Base-by-base conservation (phyloP, 192 early-diverging fungal genomes). In the Backusella parvicylindrica region DNA sequence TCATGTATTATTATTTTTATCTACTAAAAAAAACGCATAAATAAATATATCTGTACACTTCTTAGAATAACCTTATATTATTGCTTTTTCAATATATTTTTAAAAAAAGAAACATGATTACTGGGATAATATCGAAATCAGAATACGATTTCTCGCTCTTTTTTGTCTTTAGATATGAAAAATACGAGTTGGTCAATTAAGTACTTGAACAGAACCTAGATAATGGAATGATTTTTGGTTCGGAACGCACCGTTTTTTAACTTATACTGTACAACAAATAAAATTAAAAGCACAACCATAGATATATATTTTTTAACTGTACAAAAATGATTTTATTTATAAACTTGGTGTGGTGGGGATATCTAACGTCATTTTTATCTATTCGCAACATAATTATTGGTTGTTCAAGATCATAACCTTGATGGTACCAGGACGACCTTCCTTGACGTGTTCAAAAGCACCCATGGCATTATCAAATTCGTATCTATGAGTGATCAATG, bases 401-500 rank as follows among this genome's bases (percentile, higher is more conserved):
- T 68, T 36, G 18, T 68, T 35, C 30, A 72, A 60, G 28, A 85
- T 85, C 49, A 77, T 60, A 16, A 80, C 77, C 75, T 85, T 85
- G 75, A 85, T 81, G 40, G 79, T 76, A 64, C 76, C 76, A 31
- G 82, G 74, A 9, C 76, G 70, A 40, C 77, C 76, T 13, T 76
- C 53, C 49, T 67, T 74, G 21, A 81, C 84, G 23, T 77, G 82
- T 67, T 85, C 71, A 56, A 85, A 85, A 28, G 81, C 84, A 64
- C 80, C 56, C 16, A 85, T 15, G 7, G 81, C 76, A 32, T 83
- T 75, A 12, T 83, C 64, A 21, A 85, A 75, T 23, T 69, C 33
- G 40, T 82, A 85, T 36, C 68, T 69, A 64, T 85, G 81, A 8
- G 84, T 83, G 23, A 85, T 83, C 18, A 85, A 73, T 1, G 77